Conservation (phyloP, 371 early-diverging fungal genomes). For the Nematocida major region DNA sequence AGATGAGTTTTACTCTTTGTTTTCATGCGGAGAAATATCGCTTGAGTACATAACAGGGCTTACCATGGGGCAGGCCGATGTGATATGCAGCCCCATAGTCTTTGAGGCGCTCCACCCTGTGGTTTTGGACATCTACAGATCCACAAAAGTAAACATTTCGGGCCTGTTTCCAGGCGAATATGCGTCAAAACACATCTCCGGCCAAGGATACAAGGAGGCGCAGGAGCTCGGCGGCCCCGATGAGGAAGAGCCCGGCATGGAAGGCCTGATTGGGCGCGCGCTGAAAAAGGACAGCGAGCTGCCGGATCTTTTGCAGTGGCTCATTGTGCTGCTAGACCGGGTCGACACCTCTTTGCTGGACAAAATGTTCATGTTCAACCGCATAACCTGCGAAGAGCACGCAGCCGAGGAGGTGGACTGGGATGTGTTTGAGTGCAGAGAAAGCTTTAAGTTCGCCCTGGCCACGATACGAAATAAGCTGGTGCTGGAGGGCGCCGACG, state of each 20-base stretch:
- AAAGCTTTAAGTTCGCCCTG: constrained; percentile 11
- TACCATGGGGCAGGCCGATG: neutral
- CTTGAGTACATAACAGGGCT: constrained; percentile 21
- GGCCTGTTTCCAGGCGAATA: no score
- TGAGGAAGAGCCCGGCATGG: neutral
- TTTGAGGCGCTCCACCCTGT: neutral
- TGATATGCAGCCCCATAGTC: neutral
- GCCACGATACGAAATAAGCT: neutral
- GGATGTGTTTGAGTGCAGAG: constrained; percentile 31
- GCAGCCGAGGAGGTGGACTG: constrained; percentile 7
- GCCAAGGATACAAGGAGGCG: no score
- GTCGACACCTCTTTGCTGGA: neutral
- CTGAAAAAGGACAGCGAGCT: neutral
- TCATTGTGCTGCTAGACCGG: constrained; percentile 6
- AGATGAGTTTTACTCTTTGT: neutral
- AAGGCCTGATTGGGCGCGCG: neutral
- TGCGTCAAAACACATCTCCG: no score
- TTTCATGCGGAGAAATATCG: neutral
- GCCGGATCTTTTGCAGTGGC: constrained; percentile 23
- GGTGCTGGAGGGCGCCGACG: neutral
- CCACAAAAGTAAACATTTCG: neutral
- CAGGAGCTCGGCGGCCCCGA: neutral
- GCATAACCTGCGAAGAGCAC: neutral
- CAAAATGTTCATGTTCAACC: constrained; percentile 22
- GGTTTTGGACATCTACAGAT: neutral